Percentiles rank a stretch among this genome's conserved stretches.
Evolutionary conservation across 345 rosid genomes (phyloP).

Genomic region (Bruguiera parviflora): DNA sequence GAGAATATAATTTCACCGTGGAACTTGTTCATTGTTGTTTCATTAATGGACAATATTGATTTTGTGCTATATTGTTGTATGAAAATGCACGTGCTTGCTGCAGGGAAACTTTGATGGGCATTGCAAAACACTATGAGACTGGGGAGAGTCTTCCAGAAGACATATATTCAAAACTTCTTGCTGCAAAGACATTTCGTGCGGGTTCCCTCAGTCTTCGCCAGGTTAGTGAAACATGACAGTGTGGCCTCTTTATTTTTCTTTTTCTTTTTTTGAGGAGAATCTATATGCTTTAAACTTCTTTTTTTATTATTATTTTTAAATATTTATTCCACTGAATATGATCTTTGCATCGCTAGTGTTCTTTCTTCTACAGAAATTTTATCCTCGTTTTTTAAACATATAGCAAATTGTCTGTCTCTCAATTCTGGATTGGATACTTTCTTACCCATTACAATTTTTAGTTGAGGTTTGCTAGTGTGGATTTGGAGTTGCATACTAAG

Average conservation of each 20-base stretch:
- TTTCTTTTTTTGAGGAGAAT: not conserved
- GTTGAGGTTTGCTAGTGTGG: slow-evolving; percentile 66
- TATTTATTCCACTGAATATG: no score
- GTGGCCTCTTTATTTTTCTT: not conserved
- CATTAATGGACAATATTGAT: no score
- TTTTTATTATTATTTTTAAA: not conserved
- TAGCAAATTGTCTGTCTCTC: no score
- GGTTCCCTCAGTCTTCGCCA: slow-evolving; percentile 88
- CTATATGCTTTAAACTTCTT: not conserved
- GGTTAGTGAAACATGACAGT: slow-evolving; percentile 41
- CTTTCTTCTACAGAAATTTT: no score
- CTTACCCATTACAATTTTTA: slow-evolving; percentile 27
- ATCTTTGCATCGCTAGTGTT: no score
- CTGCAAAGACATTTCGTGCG: slow-evolving; percentile 87
- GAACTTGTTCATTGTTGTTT: no score
- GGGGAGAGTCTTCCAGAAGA: slow-evolving; percentile 85
- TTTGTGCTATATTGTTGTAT: not conserved
- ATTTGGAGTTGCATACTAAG: slow-evolving; percentile 73
- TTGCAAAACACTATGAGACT: slow-evolving; percentile 84
- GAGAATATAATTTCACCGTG: no score
- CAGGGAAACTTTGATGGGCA: slow-evolving; percentile 90
- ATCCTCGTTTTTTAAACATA: no score
- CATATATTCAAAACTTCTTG: slow-evolving; percentile 72
- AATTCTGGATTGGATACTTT: no score
- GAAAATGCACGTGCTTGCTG: slow-evolving; percentile 12